phyloP scores from a whole-genome alignment of 192 early-diverging fungal genomes.

The Backusella circina region DNA sequence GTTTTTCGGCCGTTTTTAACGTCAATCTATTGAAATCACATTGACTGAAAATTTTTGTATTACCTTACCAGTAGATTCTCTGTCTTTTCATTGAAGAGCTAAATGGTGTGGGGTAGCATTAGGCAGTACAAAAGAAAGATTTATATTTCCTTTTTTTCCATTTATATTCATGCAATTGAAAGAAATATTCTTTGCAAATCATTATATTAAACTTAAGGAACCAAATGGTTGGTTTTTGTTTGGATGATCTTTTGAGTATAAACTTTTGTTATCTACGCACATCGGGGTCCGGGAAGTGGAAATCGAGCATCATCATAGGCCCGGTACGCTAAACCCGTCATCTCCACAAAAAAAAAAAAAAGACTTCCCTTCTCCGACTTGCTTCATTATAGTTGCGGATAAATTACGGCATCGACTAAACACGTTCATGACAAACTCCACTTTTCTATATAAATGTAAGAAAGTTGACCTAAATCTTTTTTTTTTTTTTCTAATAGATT shows the following conservation, averaged over 20 bases:
- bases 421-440: slow-evolving; percentile 3
- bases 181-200: neutral
- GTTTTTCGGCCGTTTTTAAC: neutral
- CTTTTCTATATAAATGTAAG: slow-evolving; percentile 6
- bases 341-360: slow-evolving; percentile 1
- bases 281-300: neutral
- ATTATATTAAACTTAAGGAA: neutral
- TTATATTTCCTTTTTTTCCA: neutral
- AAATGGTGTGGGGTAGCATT: neutral
- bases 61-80: neutral
- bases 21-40: neutral
- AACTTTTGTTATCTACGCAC: neutral
- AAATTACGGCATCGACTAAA: slow-evolving; percentile 11
- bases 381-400: neutral
- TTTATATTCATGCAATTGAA: neutral
- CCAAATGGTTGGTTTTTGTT: neutral
- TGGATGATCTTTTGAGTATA: neutral
- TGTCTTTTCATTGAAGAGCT: neutral
- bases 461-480: neutral
- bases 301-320: neutral
- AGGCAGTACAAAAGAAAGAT: neutral
- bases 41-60: neutral
- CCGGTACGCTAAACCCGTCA: neutral
- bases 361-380: neutral
- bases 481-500: neutral